Conservation (phyloP, 148 eudicot genomes). For the Fagopyrum tataricum region DNA sequence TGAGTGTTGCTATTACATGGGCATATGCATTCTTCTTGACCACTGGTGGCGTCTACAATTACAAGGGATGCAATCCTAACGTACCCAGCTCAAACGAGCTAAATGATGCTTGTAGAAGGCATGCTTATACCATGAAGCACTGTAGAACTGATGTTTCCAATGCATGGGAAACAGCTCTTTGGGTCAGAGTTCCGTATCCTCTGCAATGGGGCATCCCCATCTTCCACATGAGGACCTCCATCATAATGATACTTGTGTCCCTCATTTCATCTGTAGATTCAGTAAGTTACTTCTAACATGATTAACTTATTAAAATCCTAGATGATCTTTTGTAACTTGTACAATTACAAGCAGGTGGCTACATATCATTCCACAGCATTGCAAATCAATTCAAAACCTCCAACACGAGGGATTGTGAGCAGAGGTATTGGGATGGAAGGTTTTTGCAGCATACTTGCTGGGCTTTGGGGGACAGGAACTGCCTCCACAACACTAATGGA, state of each 20-base stretch:
- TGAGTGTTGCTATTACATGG: slow-evolving; percentile 77
- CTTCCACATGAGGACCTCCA: slow-evolving; percentile 70
- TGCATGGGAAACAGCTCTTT: slow-evolving; percentile 83
- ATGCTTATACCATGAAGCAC: slow-evolving; percentile 87
- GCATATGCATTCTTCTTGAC: slow-evolving; percentile 88
- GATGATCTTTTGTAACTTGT: not conserved
- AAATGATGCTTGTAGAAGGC: slow-evolving; percentile 61
- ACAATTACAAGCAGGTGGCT: slow-evolving; percentile 42
- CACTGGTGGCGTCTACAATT: slow-evolving; percentile 89
- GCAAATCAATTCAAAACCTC: slow-evolving; percentile 63
- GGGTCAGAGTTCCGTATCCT: slow-evolving; percentile 90
- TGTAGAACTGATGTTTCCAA: slow-evolving; percentile 92
- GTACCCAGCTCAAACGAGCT: slow-evolving; percentile 82
- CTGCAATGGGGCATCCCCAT: slow-evolving; percentile 94
- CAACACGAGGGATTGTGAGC: slow-evolving; percentile 67
- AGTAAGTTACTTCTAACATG: slow-evolving; percentile 32
- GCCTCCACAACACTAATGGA: slow-evolving; percentile 90
- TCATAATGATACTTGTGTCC: slow-evolving; percentile 74
- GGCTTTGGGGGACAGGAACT: slow-evolving; percentile 93
- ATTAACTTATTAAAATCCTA: not conserved
- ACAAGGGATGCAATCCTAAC: slow-evolving; percentile 68
- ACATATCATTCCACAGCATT: slow-evolving; percentile 73
- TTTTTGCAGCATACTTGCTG: slow-evolving; percentile 81
- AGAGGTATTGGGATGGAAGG: slow-evolving; percentile 97
- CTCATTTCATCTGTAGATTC: slow-evolving; percentile 83